A percentile compares a stretch with the other conserved stretches of the same genome.
Conservation (phyloP, 495 filamentous ascomycete genomes). For the Penicillium pulvis region DNA sequence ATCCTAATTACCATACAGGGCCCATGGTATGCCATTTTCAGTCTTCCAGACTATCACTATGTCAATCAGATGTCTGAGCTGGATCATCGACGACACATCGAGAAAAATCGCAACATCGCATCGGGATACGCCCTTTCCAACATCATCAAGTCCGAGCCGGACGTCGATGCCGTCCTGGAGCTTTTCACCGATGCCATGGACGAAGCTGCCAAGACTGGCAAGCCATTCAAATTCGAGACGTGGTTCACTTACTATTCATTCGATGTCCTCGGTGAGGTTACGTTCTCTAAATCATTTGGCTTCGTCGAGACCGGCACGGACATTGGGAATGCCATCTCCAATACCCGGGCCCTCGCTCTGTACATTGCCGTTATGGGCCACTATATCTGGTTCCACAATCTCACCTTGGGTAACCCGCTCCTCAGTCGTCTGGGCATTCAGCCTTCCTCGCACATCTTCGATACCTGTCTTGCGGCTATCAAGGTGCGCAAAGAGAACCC, state of each 20-base stretch:
- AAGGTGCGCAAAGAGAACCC: constrained; percentile 38
- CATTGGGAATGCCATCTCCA: constrained; percentile 44
- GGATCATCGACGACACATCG: constrained; percentile 35
- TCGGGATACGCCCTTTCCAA: constrained; percentile 42
- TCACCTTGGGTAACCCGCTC: constrained; percentile 45
- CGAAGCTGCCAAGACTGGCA: constrained; percentile 19
- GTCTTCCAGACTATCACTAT: constrained; percentile 42
- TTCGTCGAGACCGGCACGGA: constrained; percentile 44
- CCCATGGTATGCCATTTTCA: constrained; percentile 35
- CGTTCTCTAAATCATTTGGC: constrained; percentile 44
- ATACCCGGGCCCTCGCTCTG: constrained; percentile 38
- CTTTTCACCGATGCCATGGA: constrained; percentile 34
- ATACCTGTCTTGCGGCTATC: constrained; percentile 44
- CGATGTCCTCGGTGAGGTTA: constrained; percentile 45
- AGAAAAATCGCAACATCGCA: constrained; percentile 36
- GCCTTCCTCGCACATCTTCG: constrained; percentile 45
- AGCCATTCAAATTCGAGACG: constrained; percentile 38
- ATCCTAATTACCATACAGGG: constrained; percentile 21
- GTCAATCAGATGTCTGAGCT: constrained; percentile 48
- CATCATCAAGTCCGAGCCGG: constrained; percentile 40
- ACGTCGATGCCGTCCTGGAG: constrained; percentile 39
- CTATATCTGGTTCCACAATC: constrained; percentile 40
- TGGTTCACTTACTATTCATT: constrained; percentile 55
- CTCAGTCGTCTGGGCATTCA: constrained; percentile 40
- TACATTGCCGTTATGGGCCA: constrained; percentile 41